Evolutionary conservation across 495 filamentous ascomycete genomes (phyloP), one percentile per base, ranked within the genome.

Genomic region (Viridothelium virens): DNA sequence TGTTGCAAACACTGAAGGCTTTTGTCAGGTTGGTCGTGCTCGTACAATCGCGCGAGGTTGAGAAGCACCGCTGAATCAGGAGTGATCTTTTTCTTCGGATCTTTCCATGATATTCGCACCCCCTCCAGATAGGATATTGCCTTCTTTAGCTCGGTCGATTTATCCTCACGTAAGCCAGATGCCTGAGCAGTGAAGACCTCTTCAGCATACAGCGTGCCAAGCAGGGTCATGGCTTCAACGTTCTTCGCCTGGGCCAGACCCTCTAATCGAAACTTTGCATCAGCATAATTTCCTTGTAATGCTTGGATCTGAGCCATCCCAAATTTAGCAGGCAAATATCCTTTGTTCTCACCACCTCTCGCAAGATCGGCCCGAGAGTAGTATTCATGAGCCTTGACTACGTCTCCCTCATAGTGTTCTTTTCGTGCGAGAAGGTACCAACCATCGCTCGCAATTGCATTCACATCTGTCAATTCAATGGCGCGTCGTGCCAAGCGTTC

Each of bases 381-480:
- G 74, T 85, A 94, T 64, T 95, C 90, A 11, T 79, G 80, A 5
- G 94, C 92, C 50, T 82, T 85, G 11, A 86, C 77, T 31, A 81
- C 71, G 62, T 96, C 86, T 33, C 85, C 83, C 25, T 75, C 76
- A 48, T 89, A 90, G 76, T 98, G 94, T 67, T 90, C 87, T 72
- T 95, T 96, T 56, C 92, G 82, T 12, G 90, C 94, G 14, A 97
- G 85, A 3, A 96, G 78, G 76, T 96, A 97, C 91, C 91, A 97
- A 31, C 93, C 94, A 71, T 98, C 94, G 74, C 91, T 96, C 2
- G 92, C 92, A 74, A 97, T 90, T 12, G 90, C 88, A 75, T 95
- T 92, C 68, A 97, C 92, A 73, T 98, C 94, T 2, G 93, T 97
- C 66, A 89, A 85, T 72, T 96, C 90, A 68, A 97, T 96, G 1